A percentile compares a stretch with the other conserved stretches of the same genome.
These are phyloP conservation scores for Penicillium sp. DNA, from an alignment of 2,329 filamentous ascomycete species.

Conservation along the genomic window DNA sequence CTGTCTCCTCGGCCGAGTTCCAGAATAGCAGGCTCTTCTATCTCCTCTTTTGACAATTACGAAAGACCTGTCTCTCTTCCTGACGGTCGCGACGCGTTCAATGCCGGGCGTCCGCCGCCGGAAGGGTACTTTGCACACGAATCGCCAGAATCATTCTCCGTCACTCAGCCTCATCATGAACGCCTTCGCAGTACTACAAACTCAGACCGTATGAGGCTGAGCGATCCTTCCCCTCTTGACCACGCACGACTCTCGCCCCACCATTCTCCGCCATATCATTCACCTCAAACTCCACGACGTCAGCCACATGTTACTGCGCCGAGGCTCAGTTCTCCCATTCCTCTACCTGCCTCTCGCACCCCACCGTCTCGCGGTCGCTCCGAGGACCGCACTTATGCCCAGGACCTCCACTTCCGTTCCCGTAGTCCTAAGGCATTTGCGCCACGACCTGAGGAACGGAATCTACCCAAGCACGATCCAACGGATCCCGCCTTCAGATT, in stretches of 20 bases:
- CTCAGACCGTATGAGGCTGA: conserved; percentile 10
- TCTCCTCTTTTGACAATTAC: conserved; percentile 14
- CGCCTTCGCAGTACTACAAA: neutral
- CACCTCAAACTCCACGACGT: conserved; percentile 7
- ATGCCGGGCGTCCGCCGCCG: conserved; percentile 19
- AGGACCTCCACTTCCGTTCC: conserved; percentile 42
- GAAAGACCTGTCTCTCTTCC: conserved; percentile 11
- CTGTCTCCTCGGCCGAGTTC: conserved; percentile 8
- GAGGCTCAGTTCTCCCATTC: conserved; percentile 16
- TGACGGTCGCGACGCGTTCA: conserved; percentile 17
- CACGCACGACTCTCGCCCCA: conserved; percentile 19
- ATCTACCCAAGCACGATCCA: conserved; percentile 27
- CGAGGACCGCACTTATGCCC: conserved; percentile 31
- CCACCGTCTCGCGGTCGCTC: conserved; percentile 26
- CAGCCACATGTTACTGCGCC: conserved; percentile 11
- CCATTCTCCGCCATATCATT: conserved; percentile 15
- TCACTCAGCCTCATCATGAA: neutral
- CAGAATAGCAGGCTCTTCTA: conserved; percentile 14
- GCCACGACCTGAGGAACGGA: conserved; percentile 29
- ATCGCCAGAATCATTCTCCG: conserved; percentile 24
- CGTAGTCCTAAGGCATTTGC: conserved; percentile 40
- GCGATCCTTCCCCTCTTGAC: conserved; percentile 10
- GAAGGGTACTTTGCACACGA: conserved; percentile 30
- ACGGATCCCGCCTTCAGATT: conserved; percentile 33
- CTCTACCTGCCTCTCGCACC: conserved; percentile 14